These are phyloP conservation scores for Leccinum subtestaceum DNA, from an alignment of 768 basidiomycete genomes.

Conservation along the genomic window DNA sequence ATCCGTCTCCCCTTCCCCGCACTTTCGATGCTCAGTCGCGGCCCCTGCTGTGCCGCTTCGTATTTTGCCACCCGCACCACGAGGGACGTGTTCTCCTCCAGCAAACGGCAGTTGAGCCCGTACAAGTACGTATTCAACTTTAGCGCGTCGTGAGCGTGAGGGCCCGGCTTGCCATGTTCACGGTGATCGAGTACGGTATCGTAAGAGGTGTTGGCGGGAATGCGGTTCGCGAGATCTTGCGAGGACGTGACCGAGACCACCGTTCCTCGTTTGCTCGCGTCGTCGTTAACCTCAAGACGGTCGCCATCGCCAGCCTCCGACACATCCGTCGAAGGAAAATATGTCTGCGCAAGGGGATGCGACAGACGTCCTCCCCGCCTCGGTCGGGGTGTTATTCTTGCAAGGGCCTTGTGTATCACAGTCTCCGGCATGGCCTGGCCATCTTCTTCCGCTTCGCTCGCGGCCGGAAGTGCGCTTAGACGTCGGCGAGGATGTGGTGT, in stretches of 20 bases:
- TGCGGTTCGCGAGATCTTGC: constrained; percentile 71
- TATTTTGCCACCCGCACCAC: constrained; percentile 49
- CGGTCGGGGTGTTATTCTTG: constrained; percentile 63
- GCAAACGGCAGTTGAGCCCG: constrained; percentile 75
- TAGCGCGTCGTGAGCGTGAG: constrained; percentile 83
- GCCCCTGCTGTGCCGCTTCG: constrained; percentile 45
- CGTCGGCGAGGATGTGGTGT: constrained; percentile 49
- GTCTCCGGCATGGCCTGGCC: constrained; percentile 32
- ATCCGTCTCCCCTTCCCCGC: constrained; percentile 43
- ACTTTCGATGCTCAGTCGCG: constrained; percentile 26
- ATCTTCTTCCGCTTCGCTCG: constrained; percentile 34
- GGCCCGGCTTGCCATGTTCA: constrained; percentile 62
- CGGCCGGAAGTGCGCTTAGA: constrained; percentile 61
- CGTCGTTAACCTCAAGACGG: constrained; percentile 35
- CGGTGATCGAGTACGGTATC: constrained; percentile 80
- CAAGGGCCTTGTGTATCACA: constrained; percentile 52
- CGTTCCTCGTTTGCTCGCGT: constrained; percentile 55
- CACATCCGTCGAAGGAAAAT: constrained; percentile 2
- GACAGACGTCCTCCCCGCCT: constrained; percentile 49
- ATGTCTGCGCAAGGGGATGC: constrained; percentile 64
- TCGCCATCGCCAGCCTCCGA: too few species aligned
- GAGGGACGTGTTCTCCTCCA: constrained; percentile 80
- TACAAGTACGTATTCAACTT: constrained; percentile 88
- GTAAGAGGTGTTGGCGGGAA: constrained; percentile 74
- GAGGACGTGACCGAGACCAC: constrained; percentile 83